phyloP scores from a whole-genome alignment of 768 basidiomycete species.

The Suillus fuscotomentosus region DNA sequence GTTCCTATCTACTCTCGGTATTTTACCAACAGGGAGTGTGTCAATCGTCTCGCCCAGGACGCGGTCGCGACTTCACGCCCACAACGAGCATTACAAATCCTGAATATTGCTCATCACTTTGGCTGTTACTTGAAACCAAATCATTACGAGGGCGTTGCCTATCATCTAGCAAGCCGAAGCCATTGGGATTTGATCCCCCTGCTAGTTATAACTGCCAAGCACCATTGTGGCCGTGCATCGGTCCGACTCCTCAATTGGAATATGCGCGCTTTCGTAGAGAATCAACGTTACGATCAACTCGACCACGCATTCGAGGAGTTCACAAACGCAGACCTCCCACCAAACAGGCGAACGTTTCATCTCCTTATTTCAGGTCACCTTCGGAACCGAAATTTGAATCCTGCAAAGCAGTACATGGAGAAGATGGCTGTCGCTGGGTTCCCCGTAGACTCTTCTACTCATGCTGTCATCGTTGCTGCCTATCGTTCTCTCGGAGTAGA shows the following conservation, averaged over 20 bases:
- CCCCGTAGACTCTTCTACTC: constrained; percentile 53
- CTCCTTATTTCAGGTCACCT: constrained; percentile 65
- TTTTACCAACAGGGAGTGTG: constrained; percentile 33
- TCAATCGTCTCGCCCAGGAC: constrained; percentile 31
- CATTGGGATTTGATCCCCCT: constrained; percentile 52
- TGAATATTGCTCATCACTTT: constrained; percentile 47
- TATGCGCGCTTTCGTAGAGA: constrained; percentile 57
- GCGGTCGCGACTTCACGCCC: constrained; percentile 36
- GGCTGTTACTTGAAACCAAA: constrained; percentile 51
- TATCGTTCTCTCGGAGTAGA: constrained; percentile 65
- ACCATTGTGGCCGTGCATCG: constrained; percentile 49
- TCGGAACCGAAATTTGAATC: constrained; percentile 61
- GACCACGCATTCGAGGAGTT: constrained; percentile 51
- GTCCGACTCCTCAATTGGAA: constrained; percentile 70
- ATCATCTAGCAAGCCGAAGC: constrained; percentile 44
- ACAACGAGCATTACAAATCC: constrained; percentile 40
- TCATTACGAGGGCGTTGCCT: constrained; percentile 57
- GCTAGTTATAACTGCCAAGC: constrained; percentile 47
- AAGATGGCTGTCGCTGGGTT: constrained; percentile 59
- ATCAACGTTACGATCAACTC: constrained; percentile 45
- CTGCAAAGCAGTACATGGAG: constrained; percentile 52
- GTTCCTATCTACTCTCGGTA: constrained; percentile 23
- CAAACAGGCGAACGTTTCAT: constrained; percentile 66
- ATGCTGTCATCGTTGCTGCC: constrained; percentile 54
- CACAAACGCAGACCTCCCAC: constrained; percentile 39